These are phyloP conservation scores for Cutaneotrichosporon arboriforme DNA, from an alignment of 1,284 basidiomycete species.

Conservation along the genomic window DNA sequence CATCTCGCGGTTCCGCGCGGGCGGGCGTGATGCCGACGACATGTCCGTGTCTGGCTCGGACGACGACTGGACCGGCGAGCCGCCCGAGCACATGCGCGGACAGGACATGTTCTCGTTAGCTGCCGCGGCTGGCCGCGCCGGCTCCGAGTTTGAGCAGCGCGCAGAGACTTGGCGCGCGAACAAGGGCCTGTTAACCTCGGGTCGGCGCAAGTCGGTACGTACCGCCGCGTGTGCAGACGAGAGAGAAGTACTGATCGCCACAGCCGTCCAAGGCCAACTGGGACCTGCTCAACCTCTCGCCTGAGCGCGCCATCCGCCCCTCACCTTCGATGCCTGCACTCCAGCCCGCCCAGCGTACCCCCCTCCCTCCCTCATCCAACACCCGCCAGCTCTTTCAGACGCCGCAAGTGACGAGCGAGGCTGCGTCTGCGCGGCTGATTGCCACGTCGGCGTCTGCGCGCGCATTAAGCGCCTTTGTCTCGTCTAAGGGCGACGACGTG, in stretches of 20 bases:
- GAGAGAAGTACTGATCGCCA: not conserved
- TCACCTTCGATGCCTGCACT: conserved; percentile 9
- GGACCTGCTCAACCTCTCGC: conserved; percentile 5
- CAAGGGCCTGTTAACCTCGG: conserved; percentile 4
- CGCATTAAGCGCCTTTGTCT: conserved; percentile 32
- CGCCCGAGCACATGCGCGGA: conserved; percentile 24
- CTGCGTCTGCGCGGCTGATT: not conserved
- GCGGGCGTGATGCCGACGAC: conserved; percentile 17
- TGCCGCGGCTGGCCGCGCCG: conserved; percentile 25
- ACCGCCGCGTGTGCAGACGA: not conserved
- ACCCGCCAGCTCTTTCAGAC: not conserved
- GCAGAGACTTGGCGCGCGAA: conserved; percentile 25
- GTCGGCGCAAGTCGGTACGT: not conserved
- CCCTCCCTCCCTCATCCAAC: not conserved
- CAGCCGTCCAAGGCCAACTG: conserved; percentile 8
- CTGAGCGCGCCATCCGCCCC: conserved; percentile 3
- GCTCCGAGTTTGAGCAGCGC: conserved; percentile 27
- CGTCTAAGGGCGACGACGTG: conserved; percentile 29
- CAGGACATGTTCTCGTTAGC: conserved; percentile 37
- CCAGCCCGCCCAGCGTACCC: not conserved
- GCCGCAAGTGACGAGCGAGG: not conserved
- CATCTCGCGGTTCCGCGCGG: conserved; percentile 24
- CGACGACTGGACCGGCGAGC: conserved; percentile 39
- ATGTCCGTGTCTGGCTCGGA: conserved; percentile 40
- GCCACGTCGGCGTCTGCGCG: conserved; percentile 16